Conservation (phyloP, 1,284 basidiomycete genomes). For the Cryptococcus maquisensis region DNA sequence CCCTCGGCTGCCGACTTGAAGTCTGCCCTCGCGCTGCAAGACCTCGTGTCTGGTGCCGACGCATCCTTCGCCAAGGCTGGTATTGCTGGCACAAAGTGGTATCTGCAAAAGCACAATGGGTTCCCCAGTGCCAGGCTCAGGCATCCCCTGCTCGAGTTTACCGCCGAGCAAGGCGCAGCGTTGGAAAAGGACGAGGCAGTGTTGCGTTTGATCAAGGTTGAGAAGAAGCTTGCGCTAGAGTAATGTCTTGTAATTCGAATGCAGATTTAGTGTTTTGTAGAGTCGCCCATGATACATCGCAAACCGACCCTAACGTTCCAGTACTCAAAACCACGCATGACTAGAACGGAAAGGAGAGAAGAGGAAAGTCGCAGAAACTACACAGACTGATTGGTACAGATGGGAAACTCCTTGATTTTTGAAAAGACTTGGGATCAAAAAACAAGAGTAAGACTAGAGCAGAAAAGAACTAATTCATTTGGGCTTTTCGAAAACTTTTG, state of each 20-base stretch:
- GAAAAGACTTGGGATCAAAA: background rate
- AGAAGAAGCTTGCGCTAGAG: constrained; percentile 47
- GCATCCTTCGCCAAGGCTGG: constrained; percentile 71
- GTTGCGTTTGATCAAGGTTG: constrained; percentile 61
- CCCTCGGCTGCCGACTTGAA: constrained; percentile 55
- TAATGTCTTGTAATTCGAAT: background rate
- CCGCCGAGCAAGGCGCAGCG: constrained; percentile 54
- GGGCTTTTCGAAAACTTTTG: background rate
- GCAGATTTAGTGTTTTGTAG: background rate
- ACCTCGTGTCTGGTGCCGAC: constrained; percentile 72
- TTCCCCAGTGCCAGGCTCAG: constrained; percentile 63
- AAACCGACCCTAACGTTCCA: background rate
- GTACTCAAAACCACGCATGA: background rate
- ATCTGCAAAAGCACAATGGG: constrained; percentile 64
- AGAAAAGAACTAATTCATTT: background rate
- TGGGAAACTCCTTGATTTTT: constrained; percentile 1
- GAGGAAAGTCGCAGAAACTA: too few relatives aligned
- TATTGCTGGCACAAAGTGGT: constrained; percentile 76
- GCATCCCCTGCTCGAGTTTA: constrained; percentile 67
- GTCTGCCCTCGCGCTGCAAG: constrained; percentile 71
- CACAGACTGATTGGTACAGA: background rate
- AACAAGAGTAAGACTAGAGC: background rate
- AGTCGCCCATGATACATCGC: constrained; percentile 7
- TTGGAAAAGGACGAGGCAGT: constrained; percentile 69
- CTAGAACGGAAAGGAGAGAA: background rate